Conservation (phyloP, 2,329 filamentous ascomycete species). For the Penicillium thymicola region DNA sequence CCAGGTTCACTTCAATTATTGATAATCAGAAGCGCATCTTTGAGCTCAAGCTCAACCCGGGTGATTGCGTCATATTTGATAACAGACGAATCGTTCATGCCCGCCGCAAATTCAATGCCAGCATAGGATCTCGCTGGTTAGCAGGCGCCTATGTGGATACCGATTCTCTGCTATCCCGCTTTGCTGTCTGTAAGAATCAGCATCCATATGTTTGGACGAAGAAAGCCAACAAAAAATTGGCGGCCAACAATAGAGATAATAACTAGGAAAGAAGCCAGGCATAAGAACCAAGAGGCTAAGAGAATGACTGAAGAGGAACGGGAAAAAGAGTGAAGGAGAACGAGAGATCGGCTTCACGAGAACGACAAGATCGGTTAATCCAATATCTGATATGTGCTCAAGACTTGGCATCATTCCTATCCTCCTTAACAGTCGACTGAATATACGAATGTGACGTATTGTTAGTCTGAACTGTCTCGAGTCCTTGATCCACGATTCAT, state of each 20-base stretch:
- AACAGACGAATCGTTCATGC: constrained; percentile 85
- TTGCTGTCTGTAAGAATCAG: constrained; percentile 39
- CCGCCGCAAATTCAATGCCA: constrained; percentile 66
- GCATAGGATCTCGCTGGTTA: constrained; percentile 70
- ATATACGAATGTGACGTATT: background rate
- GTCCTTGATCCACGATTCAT: background rate
- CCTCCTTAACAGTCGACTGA: background rate
- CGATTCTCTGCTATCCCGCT: constrained; percentile 56
- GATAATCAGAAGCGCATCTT: constrained; percentile 58
- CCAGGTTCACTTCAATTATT: constrained; percentile 59
- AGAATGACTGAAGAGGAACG: background rate
- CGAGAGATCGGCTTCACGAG: background rate
- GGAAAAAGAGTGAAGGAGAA: no score
- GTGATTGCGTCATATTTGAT: constrained; percentile 91
- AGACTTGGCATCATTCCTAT: background rate
- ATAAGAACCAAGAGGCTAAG: background rate
- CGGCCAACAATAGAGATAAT: background rate
- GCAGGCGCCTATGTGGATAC: constrained; percentile 78
- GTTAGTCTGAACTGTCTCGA: no score
- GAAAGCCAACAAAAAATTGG: background rate
- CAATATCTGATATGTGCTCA: background rate
- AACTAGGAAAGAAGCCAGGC: background rate
- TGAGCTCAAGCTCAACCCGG: constrained; percentile 70
- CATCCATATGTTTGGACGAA: constrained; percentile 11
- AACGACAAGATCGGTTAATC: background rate